Evolutionary conservation across 352 stramenopile genomes (phyloP).

Genomic region (Phytophthora cryptogea): DNA sequence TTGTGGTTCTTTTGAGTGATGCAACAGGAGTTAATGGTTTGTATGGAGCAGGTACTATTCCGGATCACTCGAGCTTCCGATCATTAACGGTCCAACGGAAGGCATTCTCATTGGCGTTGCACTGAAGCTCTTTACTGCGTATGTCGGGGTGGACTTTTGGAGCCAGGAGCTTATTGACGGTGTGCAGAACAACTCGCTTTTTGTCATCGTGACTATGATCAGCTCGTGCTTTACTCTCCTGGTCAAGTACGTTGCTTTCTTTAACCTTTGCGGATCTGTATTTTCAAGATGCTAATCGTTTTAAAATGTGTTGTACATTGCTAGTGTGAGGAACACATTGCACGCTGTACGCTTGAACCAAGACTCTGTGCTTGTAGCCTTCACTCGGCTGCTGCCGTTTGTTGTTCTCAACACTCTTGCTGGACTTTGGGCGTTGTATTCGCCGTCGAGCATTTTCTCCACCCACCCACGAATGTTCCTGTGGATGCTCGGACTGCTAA

Average conservation of each 20-base stretch:
- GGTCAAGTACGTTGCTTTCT: constrained; percentile 66
- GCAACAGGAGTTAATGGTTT: constrained; percentile 5
- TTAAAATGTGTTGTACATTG: not conserved
- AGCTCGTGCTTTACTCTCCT: constrained; percentile 65
- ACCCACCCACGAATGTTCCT: constrained; percentile 82
- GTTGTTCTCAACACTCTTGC: constrained; percentile 74
- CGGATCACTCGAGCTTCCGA: constrained; percentile 92
- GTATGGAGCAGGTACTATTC: constrained; percentile 88
- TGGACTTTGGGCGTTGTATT: constrained; percentile 71
- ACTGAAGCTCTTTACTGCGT: constrained; percentile 77
- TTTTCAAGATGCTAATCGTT: constrained; percentile 3
- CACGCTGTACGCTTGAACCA: constrained; percentile 68
- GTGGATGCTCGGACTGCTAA: constrained; percentile 88
- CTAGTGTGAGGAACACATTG: constrained; percentile 72
- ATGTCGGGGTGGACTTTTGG: constrained; percentile 73
- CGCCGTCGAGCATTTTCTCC: constrained; percentile 74
- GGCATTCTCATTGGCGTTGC: constrained; percentile 90
- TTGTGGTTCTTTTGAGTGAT: not conserved
- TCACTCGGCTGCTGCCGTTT: constrained; percentile 81
- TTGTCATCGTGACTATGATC: constrained; percentile 68
- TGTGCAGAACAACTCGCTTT: constrained; percentile 84
- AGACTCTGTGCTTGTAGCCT: constrained; percentile 77
- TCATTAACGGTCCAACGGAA: constrained; percentile 97
- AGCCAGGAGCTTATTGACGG: constrained; percentile 58
- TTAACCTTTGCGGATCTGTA: constrained; percentile 1